A percentile compares a stretch with the other conserved stretches of the same genome.
Evolutionary conservation across 202 grass and related monocot species (phyloP).

Genomic region (Cymbopogon flexuosus): DNA sequence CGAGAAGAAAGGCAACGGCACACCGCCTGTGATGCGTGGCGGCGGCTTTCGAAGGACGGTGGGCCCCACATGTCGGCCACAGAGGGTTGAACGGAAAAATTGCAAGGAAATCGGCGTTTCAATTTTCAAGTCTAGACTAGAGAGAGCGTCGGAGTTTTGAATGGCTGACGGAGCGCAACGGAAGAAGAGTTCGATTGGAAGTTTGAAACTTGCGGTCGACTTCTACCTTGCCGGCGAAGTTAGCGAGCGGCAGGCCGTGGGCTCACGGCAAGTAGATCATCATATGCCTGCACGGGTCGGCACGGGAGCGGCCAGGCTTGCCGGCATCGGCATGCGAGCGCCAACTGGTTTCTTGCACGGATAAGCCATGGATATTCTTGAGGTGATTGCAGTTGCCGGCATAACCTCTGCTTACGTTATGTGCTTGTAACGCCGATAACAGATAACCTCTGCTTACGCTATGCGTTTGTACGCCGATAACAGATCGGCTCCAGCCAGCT

Average conservation of each 20-base stretch:
- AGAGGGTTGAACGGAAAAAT: no score
- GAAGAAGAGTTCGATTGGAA: neutral
- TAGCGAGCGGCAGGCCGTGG: neutral
- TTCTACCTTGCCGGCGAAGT: conserved; percentile 11
- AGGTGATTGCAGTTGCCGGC: neutral
- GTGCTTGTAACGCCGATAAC: no score
- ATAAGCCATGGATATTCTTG: conserved; percentile 15
- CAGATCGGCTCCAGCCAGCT: neutral
- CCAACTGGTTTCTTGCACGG: conserved; percentile 25
- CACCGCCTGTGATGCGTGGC: neutral
- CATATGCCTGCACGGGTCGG: neutral
- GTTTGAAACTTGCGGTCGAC: neutral
- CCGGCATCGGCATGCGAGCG: neutral
- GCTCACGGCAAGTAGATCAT: conserved; percentile 26
- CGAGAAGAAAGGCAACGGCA: neutral
- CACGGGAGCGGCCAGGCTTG: neutral
- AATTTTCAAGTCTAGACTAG: no score
- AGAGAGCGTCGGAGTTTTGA: neutral
- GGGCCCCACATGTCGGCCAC: neutral
- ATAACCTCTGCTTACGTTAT: neutral
- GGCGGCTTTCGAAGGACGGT: neutral
- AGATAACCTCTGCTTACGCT: no score
- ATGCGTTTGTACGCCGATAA: neutral
- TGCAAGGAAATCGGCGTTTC: neutral
- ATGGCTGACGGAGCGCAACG: neutral